A percentile compares a stretch with the other conserved stretches of the same genome.
Conservation (phyloP, 148 eudicot genomes). For the Linanthus parryae region DNA sequence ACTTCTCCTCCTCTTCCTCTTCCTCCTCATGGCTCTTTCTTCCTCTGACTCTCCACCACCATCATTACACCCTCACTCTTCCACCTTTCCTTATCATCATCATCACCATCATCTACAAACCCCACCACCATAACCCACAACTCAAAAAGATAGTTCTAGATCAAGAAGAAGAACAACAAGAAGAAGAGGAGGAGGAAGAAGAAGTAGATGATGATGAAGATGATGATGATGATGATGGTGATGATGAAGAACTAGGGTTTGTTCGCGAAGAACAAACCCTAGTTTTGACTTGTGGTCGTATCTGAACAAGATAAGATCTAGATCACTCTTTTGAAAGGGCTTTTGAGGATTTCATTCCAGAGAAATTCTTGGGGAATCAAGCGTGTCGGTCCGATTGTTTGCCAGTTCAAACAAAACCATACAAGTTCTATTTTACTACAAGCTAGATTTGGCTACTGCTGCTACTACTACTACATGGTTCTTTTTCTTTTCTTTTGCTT, state of each 20-base stretch:
- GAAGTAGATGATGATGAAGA: conserved; percentile 1
- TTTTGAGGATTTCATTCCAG: background rate
- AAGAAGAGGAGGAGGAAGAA: background rate
- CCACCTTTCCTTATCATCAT: background rate
- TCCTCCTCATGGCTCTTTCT: conserved; percentile 2
- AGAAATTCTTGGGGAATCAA: conserved; percentile 16
- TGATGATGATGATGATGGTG: background rate
- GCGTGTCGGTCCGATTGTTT: conserved; percentile 20
- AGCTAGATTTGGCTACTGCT: background rate
- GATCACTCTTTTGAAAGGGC: background rate
- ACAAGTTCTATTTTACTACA: background rate
- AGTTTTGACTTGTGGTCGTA: background rate
- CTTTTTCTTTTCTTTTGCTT: background rate
- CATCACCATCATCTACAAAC: conserved; percentile 13
- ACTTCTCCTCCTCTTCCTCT: conserved; percentile 12
- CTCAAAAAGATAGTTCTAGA: background rate
- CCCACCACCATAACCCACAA: conserved; percentile 3
- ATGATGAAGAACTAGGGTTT: background rate
- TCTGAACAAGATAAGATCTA: background rate
- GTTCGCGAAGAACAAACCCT: background rate
- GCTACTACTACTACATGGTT: conserved; percentile 1
- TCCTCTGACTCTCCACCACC: conserved; percentile 2
- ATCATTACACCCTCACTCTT: conserved; percentile 15
- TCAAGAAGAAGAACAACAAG: background rate
- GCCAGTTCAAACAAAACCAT: conserved; percentile 15